phyloP scores from a whole-genome alignment of 2,329 filamentous ascomycete genomes.

The Ophiostoma perfectum region DNA sequence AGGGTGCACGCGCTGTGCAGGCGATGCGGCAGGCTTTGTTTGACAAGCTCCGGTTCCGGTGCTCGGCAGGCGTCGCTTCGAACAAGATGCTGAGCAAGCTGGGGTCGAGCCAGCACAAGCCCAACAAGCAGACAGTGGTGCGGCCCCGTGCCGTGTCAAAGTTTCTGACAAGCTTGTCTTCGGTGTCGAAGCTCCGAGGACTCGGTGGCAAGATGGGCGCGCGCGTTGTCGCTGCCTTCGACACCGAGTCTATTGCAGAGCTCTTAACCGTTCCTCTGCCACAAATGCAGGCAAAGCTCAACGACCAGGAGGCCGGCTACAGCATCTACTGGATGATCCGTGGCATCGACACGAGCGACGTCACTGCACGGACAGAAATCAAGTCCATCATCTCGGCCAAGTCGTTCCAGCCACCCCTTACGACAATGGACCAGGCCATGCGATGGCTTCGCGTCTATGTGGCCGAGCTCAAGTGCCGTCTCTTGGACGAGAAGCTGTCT shows the following conservation, averaged over 20 bases:
- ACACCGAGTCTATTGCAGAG: constrained; percentile 72
- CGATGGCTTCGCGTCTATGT: constrained; percentile 88
- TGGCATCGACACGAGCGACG: constrained; percentile 80
- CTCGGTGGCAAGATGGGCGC: constrained; percentile 93
- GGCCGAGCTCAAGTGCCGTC: constrained; percentile 81
- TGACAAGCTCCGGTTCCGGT: constrained; percentile 75
- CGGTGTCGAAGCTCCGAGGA: constrained; percentile 91
- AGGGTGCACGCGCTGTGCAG: constrained; percentile 84
- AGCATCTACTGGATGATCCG: constrained; percentile 84
- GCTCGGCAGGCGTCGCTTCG: constrained; percentile 78
- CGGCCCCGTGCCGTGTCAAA: constrained; percentile 73
- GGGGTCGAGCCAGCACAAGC: constrained; percentile 86
- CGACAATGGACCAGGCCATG: constrained; percentile 67
- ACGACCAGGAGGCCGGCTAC: constrained; percentile 68
- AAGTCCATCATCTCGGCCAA: constrained; percentile 98
- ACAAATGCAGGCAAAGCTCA: constrained; percentile 69
- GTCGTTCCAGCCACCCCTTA: constrained; percentile 82
- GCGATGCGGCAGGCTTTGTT: constrained; percentile 64
- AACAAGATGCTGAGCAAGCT: constrained; percentile 96
- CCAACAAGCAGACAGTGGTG: constrained; percentile 90
- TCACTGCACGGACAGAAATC: constrained; percentile 86
- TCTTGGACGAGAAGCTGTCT: constrained; percentile 72
- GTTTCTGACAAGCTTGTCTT: constrained; percentile 81
- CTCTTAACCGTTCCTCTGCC: constrained; percentile 67
- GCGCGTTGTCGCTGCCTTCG: constrained; percentile 73